These are phyloP conservation scores for Pythium diclinum DNA, from an alignment of 352 stramenopile genomes.

Conservation along the genomic window DNA sequence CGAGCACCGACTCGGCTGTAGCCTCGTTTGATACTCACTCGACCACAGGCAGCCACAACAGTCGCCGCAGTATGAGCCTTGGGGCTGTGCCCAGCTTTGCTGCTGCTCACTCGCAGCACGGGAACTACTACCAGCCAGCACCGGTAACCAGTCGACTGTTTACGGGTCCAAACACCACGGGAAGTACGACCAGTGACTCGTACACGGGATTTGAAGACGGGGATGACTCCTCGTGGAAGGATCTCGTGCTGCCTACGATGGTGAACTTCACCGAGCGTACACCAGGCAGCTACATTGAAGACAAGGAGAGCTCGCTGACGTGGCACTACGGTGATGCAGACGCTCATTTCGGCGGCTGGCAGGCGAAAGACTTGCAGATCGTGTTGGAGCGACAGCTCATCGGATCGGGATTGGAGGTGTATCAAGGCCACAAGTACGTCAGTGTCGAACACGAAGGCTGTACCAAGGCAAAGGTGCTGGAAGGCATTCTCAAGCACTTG, in stretches of 20 bases:
- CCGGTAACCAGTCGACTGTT: constrained; percentile 8
- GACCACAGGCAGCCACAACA: constrained; percentile 9
- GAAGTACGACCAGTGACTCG: neutral
- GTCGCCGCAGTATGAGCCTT: constrained; percentile 23
- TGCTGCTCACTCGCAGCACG: neutral
- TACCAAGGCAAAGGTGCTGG: constrained; percentile 73
- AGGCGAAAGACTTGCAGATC: constrained; percentile 89
- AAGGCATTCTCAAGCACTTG: constrained; percentile 71
- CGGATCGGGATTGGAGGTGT: constrained; percentile 82
- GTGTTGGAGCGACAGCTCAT: constrained; percentile 84
- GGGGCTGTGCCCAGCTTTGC: constrained; percentile 17
- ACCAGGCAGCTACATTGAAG: constrained; percentile 78
- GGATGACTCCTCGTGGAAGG: constrained; percentile 75
- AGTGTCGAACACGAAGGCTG: constrained; percentile 79
- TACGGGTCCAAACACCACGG: neutral
- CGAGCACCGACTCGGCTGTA: constrained; percentile 5
- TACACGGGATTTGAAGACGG: constrained; percentile 24
- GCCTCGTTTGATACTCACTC: constrained; percentile 9
- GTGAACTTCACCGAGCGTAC: constrained; percentile 74
- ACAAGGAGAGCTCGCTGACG: constrained; percentile 83
- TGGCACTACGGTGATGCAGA: constrained; percentile 88
- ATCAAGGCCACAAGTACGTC: constrained; percentile 80
- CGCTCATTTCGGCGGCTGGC: constrained; percentile 83
- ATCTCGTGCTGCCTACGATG: constrained; percentile 76
- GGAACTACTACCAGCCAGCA: constrained; percentile 10